Base-by-base conservation (phyloP, 2,329 filamentous ascomycete species). In the Magnaporthiopsis incrustans region DNA sequence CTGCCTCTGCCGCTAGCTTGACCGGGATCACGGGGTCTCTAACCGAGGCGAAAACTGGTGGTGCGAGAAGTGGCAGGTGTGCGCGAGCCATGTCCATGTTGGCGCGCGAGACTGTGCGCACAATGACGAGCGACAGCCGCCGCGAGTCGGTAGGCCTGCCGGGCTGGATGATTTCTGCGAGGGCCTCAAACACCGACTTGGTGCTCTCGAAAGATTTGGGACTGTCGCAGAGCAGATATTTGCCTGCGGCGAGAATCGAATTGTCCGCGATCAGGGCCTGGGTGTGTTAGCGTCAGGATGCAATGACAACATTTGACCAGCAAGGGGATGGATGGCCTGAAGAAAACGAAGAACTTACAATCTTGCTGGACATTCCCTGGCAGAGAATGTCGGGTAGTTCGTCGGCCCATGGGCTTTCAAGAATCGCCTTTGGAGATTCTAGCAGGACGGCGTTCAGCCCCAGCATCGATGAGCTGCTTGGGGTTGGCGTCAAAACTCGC, bases 1-100 rank as follows among this genome's bases (percentile, higher is more conserved):
- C 92, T 15, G 93, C 94, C 77, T 99, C 95, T 1, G 95, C 94
- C 0, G 94, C 89, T 33, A 99, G 82, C 77, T 99, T 99, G 73
- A 99, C 89, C 0, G 96, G 96, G 67, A 99, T 98, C 7, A 98
- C 88, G 12, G 87, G 82, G 74, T 99, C 95, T 65, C 96, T 87
- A 33, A 99, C 95, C 63, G 90, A 90, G 57, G 90, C 87, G 75
- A 99, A 99, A 59, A 98, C 84, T 1, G 92, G 87, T 1, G 89
- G 88, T 1, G 91, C 89, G n/a, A 99, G 83, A 3, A 92, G 77
- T 12, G 87, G 78, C 60, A 98, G 82, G 73, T 97, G 92, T 18
- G 93, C 91, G 33, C 91, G 87, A 53, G 94, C 85, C 71, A 95
- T 79, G 62, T 95, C 91, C 72, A 89, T 88, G 73, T 95, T 86